Conservation (phyloP, 2,329 filamentous ascomycete species). For the Curvularia spicifera region DNA sequence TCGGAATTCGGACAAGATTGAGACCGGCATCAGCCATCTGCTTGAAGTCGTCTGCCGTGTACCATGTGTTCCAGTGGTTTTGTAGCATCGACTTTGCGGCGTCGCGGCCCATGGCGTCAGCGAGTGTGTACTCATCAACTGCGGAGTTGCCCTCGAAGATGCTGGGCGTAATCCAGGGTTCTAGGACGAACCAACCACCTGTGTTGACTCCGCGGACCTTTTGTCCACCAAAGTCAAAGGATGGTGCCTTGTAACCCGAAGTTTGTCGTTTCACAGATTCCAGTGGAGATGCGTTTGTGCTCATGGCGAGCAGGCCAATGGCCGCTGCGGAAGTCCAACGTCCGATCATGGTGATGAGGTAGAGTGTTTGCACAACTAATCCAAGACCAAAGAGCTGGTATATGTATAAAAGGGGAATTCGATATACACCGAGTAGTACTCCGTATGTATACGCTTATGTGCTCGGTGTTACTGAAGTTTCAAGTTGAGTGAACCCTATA, state of each 20-base stretch:
- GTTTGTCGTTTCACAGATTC: slow-evolving; percentile 31
- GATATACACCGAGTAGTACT: not conserved
- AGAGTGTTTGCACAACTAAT: slow-evolving; percentile 16
- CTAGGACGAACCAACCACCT: slow-evolving; percentile 69
- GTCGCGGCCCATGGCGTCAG: slow-evolving; percentile 57
- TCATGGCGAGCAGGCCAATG: slow-evolving; percentile 41
- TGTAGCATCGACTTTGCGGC: slow-evolving; percentile 57
- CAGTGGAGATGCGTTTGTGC: slow-evolving; percentile 41
- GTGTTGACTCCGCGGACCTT: slow-evolving; percentile 70
- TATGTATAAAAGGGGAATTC: slow-evolving; percentile 3
- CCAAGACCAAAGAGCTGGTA: slow-evolving; percentile 21
- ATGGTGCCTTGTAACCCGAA: slow-evolving; percentile 28
- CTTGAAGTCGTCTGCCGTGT: slow-evolving; percentile 62
- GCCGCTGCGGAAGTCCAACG: slow-evolving; percentile 33
- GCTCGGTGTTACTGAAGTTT: slow-evolving; percentile 7
- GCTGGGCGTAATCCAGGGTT: slow-evolving; percentile 69
- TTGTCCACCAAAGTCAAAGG: slow-evolving; percentile 60
- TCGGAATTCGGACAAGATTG: slow-evolving; percentile 69
- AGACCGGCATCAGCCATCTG: slow-evolving; percentile 63
- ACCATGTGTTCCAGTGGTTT: slow-evolving; percentile 66
- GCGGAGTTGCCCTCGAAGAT: slow-evolving; percentile 62
- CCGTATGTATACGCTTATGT: not conserved
- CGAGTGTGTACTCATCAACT: slow-evolving; percentile 65
- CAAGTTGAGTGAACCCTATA: slow-evolving; percentile 8
- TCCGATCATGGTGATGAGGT: slow-evolving; percentile 36